These are phyloP conservation scores for Macaranga tanarius DNA, from an alignment of 441 rosid species.

Conservation along the genomic window DNA sequence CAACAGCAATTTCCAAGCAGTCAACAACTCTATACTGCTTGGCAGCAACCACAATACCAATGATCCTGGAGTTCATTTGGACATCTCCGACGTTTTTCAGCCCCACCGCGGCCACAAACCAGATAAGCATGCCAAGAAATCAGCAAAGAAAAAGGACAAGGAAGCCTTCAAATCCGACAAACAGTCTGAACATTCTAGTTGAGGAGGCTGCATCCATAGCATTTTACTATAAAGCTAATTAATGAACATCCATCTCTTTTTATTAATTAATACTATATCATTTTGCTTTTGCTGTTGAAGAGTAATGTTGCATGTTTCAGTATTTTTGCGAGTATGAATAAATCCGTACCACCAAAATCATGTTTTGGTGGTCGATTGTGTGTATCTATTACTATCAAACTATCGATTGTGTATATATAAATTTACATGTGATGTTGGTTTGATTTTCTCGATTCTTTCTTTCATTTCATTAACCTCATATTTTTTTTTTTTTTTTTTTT, in stretches of 20 bases:
- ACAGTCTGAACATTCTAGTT: conserved; percentile 29
- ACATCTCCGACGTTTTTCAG: conserved; percentile 53
- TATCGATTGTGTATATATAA: no score
- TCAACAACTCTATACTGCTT: conserved; percentile 87
- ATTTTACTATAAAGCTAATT: no score
- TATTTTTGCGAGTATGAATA: neutral
- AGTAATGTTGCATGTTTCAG: neutral
- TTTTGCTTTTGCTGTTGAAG: neutral
- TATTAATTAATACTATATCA: neutral
- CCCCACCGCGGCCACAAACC: conserved; percentile 24
- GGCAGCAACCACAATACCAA: conserved; percentile 60
- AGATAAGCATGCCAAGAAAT: conserved; percentile 30
- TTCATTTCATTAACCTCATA: no score
- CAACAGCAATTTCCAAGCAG: conserved; percentile 85
- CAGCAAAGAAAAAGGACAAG: conserved; percentile 46
- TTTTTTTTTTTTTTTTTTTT: no score
- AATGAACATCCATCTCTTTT: no score
- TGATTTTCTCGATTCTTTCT: no score
- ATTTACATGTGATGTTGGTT: no score
- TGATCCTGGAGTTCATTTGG: conserved; percentile 89
- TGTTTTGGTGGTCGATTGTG: neutral
- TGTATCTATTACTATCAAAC: neutral
- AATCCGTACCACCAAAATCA: conserved; percentile 2
- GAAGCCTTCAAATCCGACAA: conserved; percentile 33
- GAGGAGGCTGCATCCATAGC: conserved; percentile 9